Conservation (phyloP, 2,329 filamentous ascomycete species). For the Pseudogymnoascus destructans region DNA sequence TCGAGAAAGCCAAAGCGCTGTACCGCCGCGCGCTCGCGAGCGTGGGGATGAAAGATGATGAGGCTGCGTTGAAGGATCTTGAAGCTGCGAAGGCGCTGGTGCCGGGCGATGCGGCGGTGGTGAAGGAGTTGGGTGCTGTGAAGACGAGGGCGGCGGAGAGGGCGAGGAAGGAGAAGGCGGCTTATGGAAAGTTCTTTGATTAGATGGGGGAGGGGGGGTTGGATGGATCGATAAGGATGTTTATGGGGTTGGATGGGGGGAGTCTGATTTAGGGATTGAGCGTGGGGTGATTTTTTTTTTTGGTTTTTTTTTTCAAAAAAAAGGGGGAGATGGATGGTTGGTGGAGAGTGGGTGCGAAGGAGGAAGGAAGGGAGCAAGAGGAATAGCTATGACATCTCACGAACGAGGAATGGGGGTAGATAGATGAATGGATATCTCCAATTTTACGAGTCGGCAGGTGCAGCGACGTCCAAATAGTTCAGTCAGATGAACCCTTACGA, state of each 20-base stretch:
- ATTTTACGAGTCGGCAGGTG: no score
- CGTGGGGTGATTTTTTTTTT: not conserved
- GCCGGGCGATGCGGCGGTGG: slow-evolving; percentile 62
- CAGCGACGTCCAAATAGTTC: no score
- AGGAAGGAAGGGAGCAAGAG: not conserved
- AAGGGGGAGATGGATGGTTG: not conserved
- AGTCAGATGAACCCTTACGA: no score
- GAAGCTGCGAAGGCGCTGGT: slow-evolving; percentile 61
- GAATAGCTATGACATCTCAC: not conserved
- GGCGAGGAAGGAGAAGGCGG: slow-evolving; percentile 79
- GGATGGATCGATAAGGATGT: not conserved
- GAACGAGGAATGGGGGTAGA: not conserved
- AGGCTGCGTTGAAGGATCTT: slow-evolving; percentile 62
- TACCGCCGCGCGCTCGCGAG: slow-evolving; percentile 73
- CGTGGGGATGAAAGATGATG: slow-evolving; percentile 69
- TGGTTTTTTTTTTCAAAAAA: not conserved
- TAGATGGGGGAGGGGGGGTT: not conserved
- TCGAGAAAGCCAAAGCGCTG: slow-evolving; percentile 78
- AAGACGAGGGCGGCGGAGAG: slow-evolving; percentile 64
- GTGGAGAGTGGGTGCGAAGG: not conserved
- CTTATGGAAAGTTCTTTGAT: slow-evolving; percentile 79
- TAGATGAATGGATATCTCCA: not conserved
- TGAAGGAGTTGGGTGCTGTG: slow-evolving; percentile 60
- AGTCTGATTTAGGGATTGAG: not conserved
- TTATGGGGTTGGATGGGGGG: not conserved